These are phyloP conservation scores for Pulveroboletus sp. DNA, from an alignment of 768 basidiomycete genomes.

Conservation along the genomic window DNA sequence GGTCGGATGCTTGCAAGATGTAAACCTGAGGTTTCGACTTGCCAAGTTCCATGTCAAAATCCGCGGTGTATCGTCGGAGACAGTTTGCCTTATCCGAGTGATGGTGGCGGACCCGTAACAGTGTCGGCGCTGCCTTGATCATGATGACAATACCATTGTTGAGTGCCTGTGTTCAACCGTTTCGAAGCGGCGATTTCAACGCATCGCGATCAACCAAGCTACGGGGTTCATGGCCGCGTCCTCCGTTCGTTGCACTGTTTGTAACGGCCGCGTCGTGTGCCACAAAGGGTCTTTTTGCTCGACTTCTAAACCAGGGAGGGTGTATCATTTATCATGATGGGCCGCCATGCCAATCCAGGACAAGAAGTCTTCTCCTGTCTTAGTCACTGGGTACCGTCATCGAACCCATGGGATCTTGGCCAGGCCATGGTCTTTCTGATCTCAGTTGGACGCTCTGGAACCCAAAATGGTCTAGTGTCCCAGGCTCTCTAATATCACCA, in stretches of 20 bases:
- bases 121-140: background rate
- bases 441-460: constrained; percentile 54
- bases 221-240: constrained; percentile 6
- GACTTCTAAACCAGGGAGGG: background rate
- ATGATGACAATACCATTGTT: too few species aligned
- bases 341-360: background rate
- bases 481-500: constrained; percentile 52
- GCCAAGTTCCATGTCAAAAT: background rate
- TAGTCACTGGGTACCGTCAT: constrained; percentile 10
- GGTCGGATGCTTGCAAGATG: background rate
- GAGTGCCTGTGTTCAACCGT: background rate
- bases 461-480: constrained; percentile 49
- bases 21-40: background rate
- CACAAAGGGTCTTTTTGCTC: background rate
- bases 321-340: constrained; percentile 4
- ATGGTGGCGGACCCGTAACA: background rate
- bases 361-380: background rate
- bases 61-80: background rate
- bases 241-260: background rate
- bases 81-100: background rate
- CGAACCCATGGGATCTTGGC: constrained; percentile 16
- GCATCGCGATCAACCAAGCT: background rate
- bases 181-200: constrained; percentile 1
- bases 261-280: background rate
- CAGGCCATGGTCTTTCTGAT: constrained; percentile 41